Evolutionary conservation across 805 yeast genomes (phyloP), one percentile per base, ranked within the genome.

Genomic region (Metschnikowia chrysomelidarum): DNA sequence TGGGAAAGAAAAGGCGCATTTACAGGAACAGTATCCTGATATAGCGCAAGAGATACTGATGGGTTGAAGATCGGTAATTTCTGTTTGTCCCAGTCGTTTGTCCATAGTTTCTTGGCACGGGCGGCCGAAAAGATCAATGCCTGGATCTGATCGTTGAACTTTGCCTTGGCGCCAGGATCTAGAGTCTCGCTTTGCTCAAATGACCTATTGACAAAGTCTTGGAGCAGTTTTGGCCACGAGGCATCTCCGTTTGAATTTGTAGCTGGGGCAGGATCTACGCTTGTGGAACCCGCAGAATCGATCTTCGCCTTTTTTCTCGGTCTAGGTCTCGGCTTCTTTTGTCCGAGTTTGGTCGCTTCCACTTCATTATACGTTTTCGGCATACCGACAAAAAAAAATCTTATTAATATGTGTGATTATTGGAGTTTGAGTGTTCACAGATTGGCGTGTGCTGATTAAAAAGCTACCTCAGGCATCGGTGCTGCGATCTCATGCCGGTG

Each of bases 201-300:
- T 26, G 77, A 63, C 8, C 58, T 44, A 4, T 64, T 61, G 5
- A 80, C 76, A 52, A 77, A 81, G 10, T 56, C 52, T 50, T 69
- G 76, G 25, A 80, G 56, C 3, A 71, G 51, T n/a, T 54, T 62
- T 1, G 86, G 87, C 84, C 84, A 80, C 6, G 36, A 36, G 2
- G 45, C 40, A n/a, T 5, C 20, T 14, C 7, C 16, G 22, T 7
- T 17, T 16, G 21, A 17, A 10, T 4, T 19, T 4, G 21, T 29
- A 26, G 18, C n/a, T 19, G 8, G 7, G 22, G 9, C 10, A 10
- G 22, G 22, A 7, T 9, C 18, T 43, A 19, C 26, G 24, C 5
- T 3, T 29, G 32, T 24, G n/a, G 24, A 8, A 19, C 12, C 5
- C 10, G 19, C 7, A 8, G 11, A 6, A 6, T 3, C 11, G 17